A percentile compares a stretch with the other conserved stretches of the same genome.
Evolutionary conservation across 768 basidiomycete genomes (phyloP).

Genomic region (Sarcomyxa edulis): DNA sequence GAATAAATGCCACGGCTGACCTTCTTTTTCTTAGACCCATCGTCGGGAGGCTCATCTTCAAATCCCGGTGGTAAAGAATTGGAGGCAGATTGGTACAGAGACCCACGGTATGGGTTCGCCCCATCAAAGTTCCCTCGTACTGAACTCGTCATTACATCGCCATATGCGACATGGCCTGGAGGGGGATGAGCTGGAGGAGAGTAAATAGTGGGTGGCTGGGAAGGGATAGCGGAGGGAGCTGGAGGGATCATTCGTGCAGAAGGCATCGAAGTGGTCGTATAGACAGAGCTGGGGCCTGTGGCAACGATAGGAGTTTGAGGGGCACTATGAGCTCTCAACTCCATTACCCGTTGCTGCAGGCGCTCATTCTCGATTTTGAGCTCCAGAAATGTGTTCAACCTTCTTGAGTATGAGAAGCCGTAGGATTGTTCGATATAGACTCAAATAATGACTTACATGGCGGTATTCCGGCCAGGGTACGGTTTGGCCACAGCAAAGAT

Average conservation of each 20-base stretch:
- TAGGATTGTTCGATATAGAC: background rate
- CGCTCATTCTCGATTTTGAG: slow-evolving; percentile 86
- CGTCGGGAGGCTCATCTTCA: slow-evolving; percentile 43
- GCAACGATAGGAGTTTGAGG: slow-evolving; percentile 14
- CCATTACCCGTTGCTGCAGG: slow-evolving; percentile 55
- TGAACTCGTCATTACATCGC: no score
- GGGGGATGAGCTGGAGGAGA: no score
- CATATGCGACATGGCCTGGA: no score
- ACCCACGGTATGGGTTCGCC: no score
- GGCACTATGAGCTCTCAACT: slow-evolving; percentile 28
- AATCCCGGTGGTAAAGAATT: slow-evolving; percentile 5
- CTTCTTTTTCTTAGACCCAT: slow-evolving; percentile 60
- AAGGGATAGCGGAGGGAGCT: no score
- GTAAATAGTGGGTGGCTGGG: no score
- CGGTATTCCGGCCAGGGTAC: slow-evolving; percentile 68
- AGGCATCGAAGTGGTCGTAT: background rate
- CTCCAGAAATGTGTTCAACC: slow-evolving; percentile 73
- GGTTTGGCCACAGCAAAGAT: slow-evolving; percentile 75
- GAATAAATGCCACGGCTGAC: no score
- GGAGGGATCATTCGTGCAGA: no score
- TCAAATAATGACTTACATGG: slow-evolving; percentile 42
- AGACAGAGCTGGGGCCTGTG: slow-evolving; percentile 13
- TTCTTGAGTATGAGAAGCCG: slow-evolving; percentile 18
- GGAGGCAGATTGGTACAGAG: no score
- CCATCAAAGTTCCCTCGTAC: no score